phyloP scores from a whole-genome alignment of 805 yeast species.

The Tetrapisispora fleetii region DNA sequence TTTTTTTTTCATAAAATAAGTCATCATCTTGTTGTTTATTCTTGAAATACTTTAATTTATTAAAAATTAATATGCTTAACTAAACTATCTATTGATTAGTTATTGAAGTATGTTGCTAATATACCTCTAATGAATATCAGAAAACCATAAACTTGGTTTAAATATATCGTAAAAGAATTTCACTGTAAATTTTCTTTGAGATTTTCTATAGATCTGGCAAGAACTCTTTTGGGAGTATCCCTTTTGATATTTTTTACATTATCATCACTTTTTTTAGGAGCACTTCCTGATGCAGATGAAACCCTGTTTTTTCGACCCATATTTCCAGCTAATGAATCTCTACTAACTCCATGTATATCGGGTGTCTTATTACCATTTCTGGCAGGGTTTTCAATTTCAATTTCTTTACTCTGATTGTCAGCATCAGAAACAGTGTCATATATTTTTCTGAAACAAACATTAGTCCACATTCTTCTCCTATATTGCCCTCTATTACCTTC shows the following conservation, averaged over 20 bases:
- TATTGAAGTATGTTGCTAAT: too few relatives aligned
- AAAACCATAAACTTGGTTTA: too few relatives aligned
- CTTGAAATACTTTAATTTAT: too few relatives aligned
- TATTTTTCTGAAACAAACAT: slow-evolving; percentile 29
- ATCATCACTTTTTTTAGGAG: neutral
- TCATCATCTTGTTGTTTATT: neutral
- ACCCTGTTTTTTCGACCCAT: neutral
- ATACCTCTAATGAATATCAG: too few relatives aligned
- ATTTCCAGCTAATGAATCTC: slow-evolving; percentile 19
- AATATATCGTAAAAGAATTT: too few relatives aligned
- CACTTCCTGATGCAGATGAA: neutral
- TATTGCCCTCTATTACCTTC: slow-evolving; percentile 29
- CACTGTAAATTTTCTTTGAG: slow-evolving; percentile 1
- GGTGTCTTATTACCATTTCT: slow-evolving; percentile 7
- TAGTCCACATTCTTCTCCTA: slow-evolving; percentile 62
- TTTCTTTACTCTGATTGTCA: neutral
- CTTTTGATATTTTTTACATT: neutral
- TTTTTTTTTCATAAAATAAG: neutral
- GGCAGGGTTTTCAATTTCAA: slow-evolving; percentile 14
- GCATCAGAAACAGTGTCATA: slow-evolving; percentile 4
- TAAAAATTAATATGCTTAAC: too few relatives aligned
- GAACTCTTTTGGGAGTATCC: neutral
- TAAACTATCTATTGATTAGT: too few relatives aligned
- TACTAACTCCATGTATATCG: slow-evolving; percentile 16
- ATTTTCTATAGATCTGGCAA: neutral